phyloP scores from a whole-genome alignment of 2,329 filamentous ascomycete genomes.

The Blastomyces silverae region DNA sequence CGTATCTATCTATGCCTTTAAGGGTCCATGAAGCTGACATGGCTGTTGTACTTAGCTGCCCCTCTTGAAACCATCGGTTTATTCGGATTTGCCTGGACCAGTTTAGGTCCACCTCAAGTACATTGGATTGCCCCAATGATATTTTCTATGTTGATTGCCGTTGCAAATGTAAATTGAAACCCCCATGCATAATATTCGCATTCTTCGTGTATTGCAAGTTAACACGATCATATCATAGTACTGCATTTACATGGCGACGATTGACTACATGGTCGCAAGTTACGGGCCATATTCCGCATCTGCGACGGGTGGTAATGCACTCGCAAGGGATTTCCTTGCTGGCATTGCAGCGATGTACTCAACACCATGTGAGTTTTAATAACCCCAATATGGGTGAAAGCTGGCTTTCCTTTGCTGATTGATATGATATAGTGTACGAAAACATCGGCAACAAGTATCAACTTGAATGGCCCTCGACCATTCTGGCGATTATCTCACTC shows the following conservation, averaged over 20 bases:
- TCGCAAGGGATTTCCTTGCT: slow-evolving; percentile 57
- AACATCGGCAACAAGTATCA: slow-evolving; percentile 48
- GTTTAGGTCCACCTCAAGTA: slow-evolving; percentile 46
- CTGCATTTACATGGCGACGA: slow-evolving; percentile 56
- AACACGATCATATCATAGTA: slow-evolving; percentile 24
- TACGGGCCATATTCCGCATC: slow-evolving; percentile 60
- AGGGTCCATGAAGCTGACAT: neutral
- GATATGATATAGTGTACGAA: slow-evolving; percentile 33
- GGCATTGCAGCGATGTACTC: slow-evolving; percentile 56
- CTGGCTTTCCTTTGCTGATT: neutral
- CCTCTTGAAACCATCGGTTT: slow-evolving; percentile 54
- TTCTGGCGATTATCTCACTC: slow-evolving; percentile 55
- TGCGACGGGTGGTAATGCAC: slow-evolving; percentile 59
- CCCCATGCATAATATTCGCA: neutral
- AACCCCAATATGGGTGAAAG: neutral
- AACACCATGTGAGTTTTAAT: slow-evolving; percentile 40
- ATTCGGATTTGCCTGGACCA: slow-evolving; percentile 56
- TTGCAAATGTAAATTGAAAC: slow-evolving; percentile 50
- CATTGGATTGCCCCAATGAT: slow-evolving; percentile 59
- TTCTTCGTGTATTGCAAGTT: neutral
- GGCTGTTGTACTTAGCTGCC: slow-evolving; percentile 35
- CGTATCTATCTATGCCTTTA: neutral
- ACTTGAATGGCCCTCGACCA: slow-evolving; percentile 53
- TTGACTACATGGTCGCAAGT: slow-evolving; percentile 61
- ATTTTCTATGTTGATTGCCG: slow-evolving; percentile 52